phyloP scores from a whole-genome alignment of 306 rosid species.

The Trichosanthes truncata region DNA sequence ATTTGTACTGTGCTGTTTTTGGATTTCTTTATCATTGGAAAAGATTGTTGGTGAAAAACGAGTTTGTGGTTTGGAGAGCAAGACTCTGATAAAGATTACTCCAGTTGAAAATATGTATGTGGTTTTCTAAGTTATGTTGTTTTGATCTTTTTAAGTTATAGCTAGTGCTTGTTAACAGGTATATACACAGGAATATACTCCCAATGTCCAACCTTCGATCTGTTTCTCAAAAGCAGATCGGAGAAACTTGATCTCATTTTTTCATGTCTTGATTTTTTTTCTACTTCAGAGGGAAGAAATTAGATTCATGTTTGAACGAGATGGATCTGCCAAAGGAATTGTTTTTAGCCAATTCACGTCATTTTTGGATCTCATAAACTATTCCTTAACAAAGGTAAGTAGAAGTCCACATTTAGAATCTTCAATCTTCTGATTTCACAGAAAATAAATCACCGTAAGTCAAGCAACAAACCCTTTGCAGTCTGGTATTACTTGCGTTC shows the following conservation, averaged over 20 bases:
- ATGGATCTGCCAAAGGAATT: slow-evolving; percentile 92
- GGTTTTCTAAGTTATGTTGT: background rate
- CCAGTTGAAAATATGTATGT: no score
- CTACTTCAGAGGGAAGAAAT: slow-evolving; percentile 82
- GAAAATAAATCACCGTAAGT: background rate
- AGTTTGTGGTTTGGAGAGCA: background rate
- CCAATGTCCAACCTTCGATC: background rate
- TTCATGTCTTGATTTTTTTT: background rate
- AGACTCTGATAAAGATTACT: background rate
- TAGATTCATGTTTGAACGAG: slow-evolving; percentile 80
- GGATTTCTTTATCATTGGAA: background rate
- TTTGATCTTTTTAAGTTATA: no score
- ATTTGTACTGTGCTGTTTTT: background rate
- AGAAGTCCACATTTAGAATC: background rate
- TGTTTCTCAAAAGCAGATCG: background rate
- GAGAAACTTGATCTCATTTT: background rate
- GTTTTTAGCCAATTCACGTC: slow-evolving; percentile 95
- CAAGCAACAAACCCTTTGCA: slow-evolving; percentile 28
- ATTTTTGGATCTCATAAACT: slow-evolving; percentile 86
- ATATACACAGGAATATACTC: no score
- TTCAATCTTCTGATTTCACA: slow-evolving; percentile 5
- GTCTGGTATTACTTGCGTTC: slow-evolving; percentile 78
- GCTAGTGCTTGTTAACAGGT: no score
- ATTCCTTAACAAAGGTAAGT: slow-evolving; percentile 63
- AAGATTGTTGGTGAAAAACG: background rate